A percentile compares a stretch with the other conserved stretches of the same genome.
Evolutionary conservation across 169 alveolate species (phyloP).

Genomic region (Cyclospora cayetanensis): DNA sequence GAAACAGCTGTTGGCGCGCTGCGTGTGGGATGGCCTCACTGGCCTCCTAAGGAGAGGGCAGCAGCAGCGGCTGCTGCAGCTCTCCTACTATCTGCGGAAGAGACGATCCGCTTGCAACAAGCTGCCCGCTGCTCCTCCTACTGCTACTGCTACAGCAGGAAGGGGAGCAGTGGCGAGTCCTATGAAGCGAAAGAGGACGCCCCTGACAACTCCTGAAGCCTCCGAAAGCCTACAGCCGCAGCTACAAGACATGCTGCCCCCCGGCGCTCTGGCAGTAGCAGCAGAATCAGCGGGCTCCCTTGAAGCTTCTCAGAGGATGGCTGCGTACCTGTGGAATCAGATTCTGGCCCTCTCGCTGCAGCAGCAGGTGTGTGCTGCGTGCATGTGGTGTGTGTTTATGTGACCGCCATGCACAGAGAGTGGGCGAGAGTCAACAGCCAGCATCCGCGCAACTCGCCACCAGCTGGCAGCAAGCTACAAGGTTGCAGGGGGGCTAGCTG

Average conservation of each 20-base stretch:
- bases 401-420: too few relatives aligned
- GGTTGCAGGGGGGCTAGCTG: too few relatives aligned
- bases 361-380: slow-evolving; percentile 36
- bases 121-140: background rate
- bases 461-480: too few relatives aligned
- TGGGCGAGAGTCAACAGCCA: too few relatives aligned
- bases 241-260: background rate
- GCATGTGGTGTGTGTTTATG: too few relatives aligned
- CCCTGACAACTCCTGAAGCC: background rate
- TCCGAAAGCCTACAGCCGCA: background rate
- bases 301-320: slow-evolving; percentile 1
- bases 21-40: slow-evolving; percentile 18
- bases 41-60: background rate
- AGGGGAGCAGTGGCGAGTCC: background rate
- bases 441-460: too few relatives aligned
- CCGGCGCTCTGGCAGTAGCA: background rate
- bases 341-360: background rate
- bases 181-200: background rate
- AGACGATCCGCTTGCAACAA: background rate
- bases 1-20: slow-evolving; percentile 28
- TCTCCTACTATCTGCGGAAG: background rate
- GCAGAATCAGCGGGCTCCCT: slow-evolving; percentile 35
- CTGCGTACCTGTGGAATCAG: background rate
- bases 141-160: background rate
- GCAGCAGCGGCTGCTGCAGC: slow-evolving; percentile 37